These are phyloP conservation scores for Limnanthes douglasii DNA, from an alignment of 345 rosid genomes.

Conservation along the genomic window DNA sequence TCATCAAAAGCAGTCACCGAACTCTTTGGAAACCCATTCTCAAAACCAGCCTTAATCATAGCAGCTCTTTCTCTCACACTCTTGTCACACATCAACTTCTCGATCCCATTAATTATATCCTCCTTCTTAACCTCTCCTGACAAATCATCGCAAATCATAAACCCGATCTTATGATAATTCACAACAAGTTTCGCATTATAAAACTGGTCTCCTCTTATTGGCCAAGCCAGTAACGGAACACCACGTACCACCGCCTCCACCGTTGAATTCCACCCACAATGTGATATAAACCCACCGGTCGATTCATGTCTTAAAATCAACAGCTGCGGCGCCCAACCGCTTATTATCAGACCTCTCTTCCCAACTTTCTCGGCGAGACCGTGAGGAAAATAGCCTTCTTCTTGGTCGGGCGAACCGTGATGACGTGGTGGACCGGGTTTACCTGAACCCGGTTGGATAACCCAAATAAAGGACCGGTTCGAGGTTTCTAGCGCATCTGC, in stretches of 20 bases:
- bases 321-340: conserved; percentile 11
- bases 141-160: conserved; percentile 10
- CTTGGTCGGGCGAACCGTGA: not conserved
- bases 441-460: conserved; percentile 4
- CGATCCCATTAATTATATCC: conserved; percentile 13
- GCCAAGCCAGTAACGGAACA: conserved; percentile 33
- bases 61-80: conserved; percentile 9
- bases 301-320: conserved; percentile 13
- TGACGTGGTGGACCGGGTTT: conserved; percentile 1
- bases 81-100: conserved; percentile 14
- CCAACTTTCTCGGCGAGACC: conserved; percentile 7
- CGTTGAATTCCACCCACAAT: conserved; percentile 46
- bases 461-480: conserved; percentile 9
- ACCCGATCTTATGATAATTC: conserved; percentile 21
- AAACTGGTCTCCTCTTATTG: conserved; percentile 36
- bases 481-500: conserved; percentile 7
- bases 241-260: conserved; percentile 35
- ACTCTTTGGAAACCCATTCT: conserved; percentile 13
- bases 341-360: conserved; percentile 5
- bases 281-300: conserved; percentile 31
- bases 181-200: conserved; percentile 27
- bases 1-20: conserved; percentile 15
- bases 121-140: conserved; percentile 12
- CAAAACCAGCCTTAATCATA: conserved; percentile 7
- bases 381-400: conserved; percentile 8